Evolutionary conservation across 176 grass and related monocot species (phyloP).

Genomic region (Aegilops umbellulata): DNA sequence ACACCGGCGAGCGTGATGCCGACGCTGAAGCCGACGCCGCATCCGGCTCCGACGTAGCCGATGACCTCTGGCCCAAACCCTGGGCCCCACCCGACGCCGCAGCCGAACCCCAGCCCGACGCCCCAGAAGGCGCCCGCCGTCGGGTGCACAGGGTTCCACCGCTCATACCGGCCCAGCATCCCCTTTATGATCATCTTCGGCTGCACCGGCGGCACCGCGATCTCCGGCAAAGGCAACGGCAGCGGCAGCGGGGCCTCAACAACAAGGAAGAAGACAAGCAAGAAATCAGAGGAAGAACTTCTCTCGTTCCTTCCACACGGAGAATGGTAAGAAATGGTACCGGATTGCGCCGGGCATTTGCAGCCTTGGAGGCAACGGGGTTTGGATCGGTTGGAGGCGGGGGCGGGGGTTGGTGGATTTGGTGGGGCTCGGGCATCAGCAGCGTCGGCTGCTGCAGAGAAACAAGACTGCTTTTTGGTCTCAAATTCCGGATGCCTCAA

Average conservation of each 20-base stretch:
- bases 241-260: not conserved
- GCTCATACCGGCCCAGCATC: conserved; percentile 67
- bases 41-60: conserved; percentile 88
- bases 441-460: not conserved
- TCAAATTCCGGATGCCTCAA: not conserved
- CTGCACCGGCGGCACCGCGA: conserved; percentile 35
- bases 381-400: not conserved
- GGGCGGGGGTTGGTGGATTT: not conserved
- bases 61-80: conserved; percentile 93
- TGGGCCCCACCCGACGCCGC: conserved; percentile 89
- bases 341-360: conserved; percentile 36
- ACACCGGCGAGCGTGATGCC: conserved; percentile 77
- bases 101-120: conserved; percentile 79
- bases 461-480: not conserved
- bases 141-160: conserved; percentile 97
- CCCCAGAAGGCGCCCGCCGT: conserved; percentile 90
- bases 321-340: not conserved
- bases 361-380: not conserved
- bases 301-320: not conserved
- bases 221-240: not conserved
- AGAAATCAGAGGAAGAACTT: not conserved
- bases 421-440: conserved; percentile 37
- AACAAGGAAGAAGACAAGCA: not conserved
- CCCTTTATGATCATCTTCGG: conserved; percentile 83
- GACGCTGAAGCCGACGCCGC: conserved; percentile 81